Base-by-base conservation (phyloP, 2,329 filamentous ascomycete genomes). In the Fusarium hostae region DNA sequence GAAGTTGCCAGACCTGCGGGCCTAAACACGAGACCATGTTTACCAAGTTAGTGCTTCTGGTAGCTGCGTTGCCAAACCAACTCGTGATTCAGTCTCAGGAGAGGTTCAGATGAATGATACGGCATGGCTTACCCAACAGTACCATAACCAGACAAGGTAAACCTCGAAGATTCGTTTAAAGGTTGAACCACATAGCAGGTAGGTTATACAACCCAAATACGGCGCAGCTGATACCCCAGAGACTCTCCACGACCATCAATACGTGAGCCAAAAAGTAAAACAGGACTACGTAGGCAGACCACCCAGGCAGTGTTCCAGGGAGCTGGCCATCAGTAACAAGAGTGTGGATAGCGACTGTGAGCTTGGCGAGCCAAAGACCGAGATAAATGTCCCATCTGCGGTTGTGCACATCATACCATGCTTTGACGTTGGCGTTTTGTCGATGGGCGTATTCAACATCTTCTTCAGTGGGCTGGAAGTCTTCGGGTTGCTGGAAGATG, bases 321-420 rank as follows among this genome's bases (percentile, higher is more conserved):
- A 50, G 7, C 4, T 34, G 28, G 8, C 28, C 45, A 6, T 7
- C 9, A 9, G 45, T 24, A 13, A 24, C 15, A 13, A 18, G 2
- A 18, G 11, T 13, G 18, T 24, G 22, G n/a, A 50, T 15, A 18
- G 28, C 28, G 15, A 34, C 3, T 50, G 9, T n/a, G n/a, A 50
- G 10, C 45, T 34, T 50, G n/a, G 15, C 9, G 6, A 32, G 3
- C 37, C 60, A 63, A 3, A 63, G 44, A 11, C 60, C 32, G 13
- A 34, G 20, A 28, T 63, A 55, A 7, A 44, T 54, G 24, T 63
- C 61, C 61, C 39, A 34, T 22, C 32, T 22, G 15, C 61, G 61
- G 13, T 15, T 18, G 9, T 63, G 45, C 2, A 16, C 22, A 4
- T 15, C 16, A 6, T 45, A n/a, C 39, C 52, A 45, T 24, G 5